Evolutionary conservation across 2,329 filamentous ascomycete genomes (phyloP), one percentile per base, ranked within the genome.

Genomic region (Penicillium sp.): DNA sequence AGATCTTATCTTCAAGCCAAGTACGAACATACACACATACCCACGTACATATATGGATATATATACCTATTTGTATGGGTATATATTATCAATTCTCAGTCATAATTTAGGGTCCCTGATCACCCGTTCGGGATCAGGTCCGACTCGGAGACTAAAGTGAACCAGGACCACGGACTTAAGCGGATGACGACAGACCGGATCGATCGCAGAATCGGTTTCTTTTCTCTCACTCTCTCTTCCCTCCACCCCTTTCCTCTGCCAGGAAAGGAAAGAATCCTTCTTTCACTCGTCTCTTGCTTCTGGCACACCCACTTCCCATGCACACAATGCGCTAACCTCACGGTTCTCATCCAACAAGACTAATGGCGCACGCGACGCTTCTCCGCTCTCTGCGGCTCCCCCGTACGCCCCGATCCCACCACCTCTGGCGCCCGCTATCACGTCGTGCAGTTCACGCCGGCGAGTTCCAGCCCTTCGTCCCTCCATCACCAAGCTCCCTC

Each of bases 401-500:
- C 55, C 25, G 58, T 46, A 25, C 52, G 56, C 38, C 55, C n/a
- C 60, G 59, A 52, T 53, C 40, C 46, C 25, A 22, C 37, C 30
- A 55, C 10, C 19, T 66, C 51, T 56, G 55, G 30, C 64, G 58
- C 8, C 61, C 67, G 49, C 57, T 58, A 5, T 51, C 58, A 33
- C 67, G 65, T 28, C 69, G 73, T 62, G 64, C 65, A 64, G 66
- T 75, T 40, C 76, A 79, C 64, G 68, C 75, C 1, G 69, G 75
- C 54, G 80, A 81, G 61, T 91, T 87, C 73, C 82, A 88, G 65
- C 85, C 88, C 14, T 85, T 93, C 68, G 83, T 85, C 0, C 93
- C 93, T 6, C 93, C 93, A 0, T 87, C 91, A 4, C 93, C 93
- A 6, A 85, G 84, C 61, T 90, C 91, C 40, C 84, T 98, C 33